A percentile compares a stretch with the other conserved stretches of the same genome.
These are phyloP conservation scores for Thielaviopsis ethacetica DNA, from an alignment of 2,329 filamentous ascomycete species.

Conservation along the genomic window DNA sequence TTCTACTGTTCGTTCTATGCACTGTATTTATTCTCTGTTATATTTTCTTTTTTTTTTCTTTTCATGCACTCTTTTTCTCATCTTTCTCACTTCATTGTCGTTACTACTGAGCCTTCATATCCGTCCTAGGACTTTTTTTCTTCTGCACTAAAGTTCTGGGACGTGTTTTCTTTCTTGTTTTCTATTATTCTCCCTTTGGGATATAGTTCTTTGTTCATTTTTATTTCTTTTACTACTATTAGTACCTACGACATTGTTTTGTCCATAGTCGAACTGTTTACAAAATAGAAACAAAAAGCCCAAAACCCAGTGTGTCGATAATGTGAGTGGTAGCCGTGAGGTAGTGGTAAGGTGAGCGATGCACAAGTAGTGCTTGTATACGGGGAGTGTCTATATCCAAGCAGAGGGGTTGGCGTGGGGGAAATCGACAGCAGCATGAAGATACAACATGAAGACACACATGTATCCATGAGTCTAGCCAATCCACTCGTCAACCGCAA, in stretches of 20 bases:
- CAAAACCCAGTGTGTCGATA: no score
- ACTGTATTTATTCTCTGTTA: no score
- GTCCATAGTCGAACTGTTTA: neutral
- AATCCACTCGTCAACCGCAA: neutral
- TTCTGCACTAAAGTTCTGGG: no score
- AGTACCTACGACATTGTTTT: neutral
- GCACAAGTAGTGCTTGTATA: no score
- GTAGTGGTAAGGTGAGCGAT: no score
- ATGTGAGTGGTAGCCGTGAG: no score
- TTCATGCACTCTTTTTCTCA: no score
- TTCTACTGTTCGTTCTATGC: neutral
- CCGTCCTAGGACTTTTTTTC: no score
- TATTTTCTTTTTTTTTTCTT: no score
- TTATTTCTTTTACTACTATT: neutral
- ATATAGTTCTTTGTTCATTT: neutral
- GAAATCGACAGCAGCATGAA: neutral
- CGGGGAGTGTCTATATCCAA: neutral
- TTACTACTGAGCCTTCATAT: no score
- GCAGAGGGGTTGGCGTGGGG: neutral
- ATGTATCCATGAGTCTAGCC: neutral
- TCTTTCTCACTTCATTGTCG: no score
- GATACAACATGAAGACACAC: neutral
- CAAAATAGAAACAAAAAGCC: no score
- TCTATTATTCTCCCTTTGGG: neutral
- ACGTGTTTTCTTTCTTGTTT: neutral